Evolutionary conservation across 2,329 filamentous ascomycete species (phyloP).

Genomic region (Fusarium sp.): DNA sequence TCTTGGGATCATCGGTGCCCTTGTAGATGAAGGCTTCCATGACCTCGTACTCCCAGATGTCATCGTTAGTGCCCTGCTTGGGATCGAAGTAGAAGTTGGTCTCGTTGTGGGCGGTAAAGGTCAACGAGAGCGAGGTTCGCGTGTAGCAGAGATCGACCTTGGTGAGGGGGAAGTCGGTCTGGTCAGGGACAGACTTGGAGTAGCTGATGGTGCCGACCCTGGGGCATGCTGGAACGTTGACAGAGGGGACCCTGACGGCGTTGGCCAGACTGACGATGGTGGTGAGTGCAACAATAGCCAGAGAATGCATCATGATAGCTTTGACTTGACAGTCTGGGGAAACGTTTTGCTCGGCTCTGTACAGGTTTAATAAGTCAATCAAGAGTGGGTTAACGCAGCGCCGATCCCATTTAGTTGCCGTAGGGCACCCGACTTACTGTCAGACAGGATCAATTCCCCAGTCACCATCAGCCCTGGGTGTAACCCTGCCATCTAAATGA

Average conservation of each 20-base stretch:
- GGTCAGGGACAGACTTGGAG: constrained; percentile 57
- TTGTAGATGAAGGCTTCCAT: constrained; percentile 63
- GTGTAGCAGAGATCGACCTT: constrained; percentile 62
- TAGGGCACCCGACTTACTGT: not conserved
- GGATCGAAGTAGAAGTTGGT: constrained; percentile 60
- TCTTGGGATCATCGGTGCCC: constrained; percentile 59
- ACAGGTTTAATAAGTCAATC: not conserved
- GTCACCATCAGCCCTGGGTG: not conserved
- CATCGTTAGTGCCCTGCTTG: constrained; percentile 57
- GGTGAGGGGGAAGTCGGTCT: constrained; percentile 56
- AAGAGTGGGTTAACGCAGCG: not conserved
- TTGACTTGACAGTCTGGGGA: not conserved
- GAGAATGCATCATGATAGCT: constrained; percentile 18
- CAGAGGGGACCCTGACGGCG: constrained; percentile 36
- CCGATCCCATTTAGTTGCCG: not conserved
- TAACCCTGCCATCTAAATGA: not conserved
- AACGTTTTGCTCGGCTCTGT: not conserved
- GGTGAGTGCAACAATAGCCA: not conserved
- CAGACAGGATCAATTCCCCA: not conserved
- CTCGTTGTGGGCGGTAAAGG: constrained; percentile 60
- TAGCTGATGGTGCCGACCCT: constrained; percentile 52
- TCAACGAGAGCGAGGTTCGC: constrained; percentile 52
- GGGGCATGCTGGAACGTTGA: constrained; percentile 56
- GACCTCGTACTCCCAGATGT: constrained; percentile 62
- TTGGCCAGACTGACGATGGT: constrained; percentile 1